Evolutionary conservation across 495 filamentous ascomycete species (phyloP), one percentile per base, ranked within the genome.

Genomic region (Lophiostoma macrostomum): DNA sequence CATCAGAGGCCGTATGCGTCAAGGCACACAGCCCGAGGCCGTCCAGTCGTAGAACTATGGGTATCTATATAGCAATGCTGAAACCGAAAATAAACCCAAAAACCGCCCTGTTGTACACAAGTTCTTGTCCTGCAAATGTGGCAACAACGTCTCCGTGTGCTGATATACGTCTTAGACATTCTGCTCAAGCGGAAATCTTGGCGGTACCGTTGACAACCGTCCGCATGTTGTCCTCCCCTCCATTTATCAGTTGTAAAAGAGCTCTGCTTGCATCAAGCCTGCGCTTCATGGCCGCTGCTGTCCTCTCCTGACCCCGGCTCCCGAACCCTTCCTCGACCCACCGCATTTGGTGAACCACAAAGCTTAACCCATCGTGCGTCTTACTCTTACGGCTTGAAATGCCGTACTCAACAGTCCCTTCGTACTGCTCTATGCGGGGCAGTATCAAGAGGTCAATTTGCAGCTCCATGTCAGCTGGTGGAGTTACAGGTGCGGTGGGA

Each of bases 281-380:
- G 63, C 82, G 78, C 32, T 83, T 80, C 66, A 80, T 75, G 12
- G 80, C 83, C 44, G 76, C 76, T 27, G 80, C 81, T 46, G 76
- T 72, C 49, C 84, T 77, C 56, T 82, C 80, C 70, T 87, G 80
- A 8, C 83, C 80, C 22, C 82, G 80, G 0, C 31, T 66, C 7
- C 77, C 84, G 8, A 79, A 69, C 0, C 77, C 76, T 39, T 84
- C 89, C 53, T 95, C 86, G 12, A 87, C 85, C 84, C 87, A 97
- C 23, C 87, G 80, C 13, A 95, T 74, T 23, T 81, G 77, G 35
- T 80, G 72, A 16, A 98, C 79, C 71, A 83, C 88, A 71, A 88
- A 97, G 63, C 89, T 95, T 73, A 94, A 79, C 1, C 93, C 93
- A 51, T 95, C 89, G 60, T 96, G 91, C 7, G 72, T 70, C 6